These are phyloP conservation scores for Scleromitrula shiraiana DNA, from an alignment of 2,329 filamentous ascomycete genomes.

Conservation along the genomic window DNA sequence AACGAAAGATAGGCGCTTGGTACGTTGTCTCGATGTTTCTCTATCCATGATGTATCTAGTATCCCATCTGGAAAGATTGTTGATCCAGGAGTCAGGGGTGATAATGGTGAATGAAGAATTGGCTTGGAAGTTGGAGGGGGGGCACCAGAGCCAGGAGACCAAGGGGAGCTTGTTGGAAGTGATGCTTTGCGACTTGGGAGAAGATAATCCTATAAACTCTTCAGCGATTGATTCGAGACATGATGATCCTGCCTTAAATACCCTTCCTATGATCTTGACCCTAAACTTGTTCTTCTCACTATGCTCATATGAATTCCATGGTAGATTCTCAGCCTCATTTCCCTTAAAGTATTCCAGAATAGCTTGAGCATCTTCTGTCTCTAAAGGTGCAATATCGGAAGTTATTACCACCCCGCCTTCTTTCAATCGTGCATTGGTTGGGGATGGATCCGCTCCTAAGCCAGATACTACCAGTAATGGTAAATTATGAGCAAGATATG, in stretches of 20 bases:
- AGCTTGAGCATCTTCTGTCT: conserved; percentile 54
- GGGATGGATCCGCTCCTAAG: conserved; percentile 44
- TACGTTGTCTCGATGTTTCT: conserved; percentile 79
- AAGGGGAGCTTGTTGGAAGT: conserved; percentile 31
- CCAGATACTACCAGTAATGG: conserved; percentile 80
- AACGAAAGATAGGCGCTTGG: conserved; percentile 76
- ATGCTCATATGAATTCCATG: conserved; percentile 57
- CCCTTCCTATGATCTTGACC: conserved; percentile 70
- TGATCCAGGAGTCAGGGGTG: conserved; percentile 77
- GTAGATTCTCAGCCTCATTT: conserved; percentile 53
- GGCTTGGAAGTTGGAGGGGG: conserved; percentile 37
- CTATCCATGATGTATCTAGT: conserved; percentile 72
- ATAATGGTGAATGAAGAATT: conserved; percentile 82
- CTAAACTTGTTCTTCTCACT: conserved; percentile 49
- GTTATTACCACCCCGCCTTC: conserved; percentile 47
- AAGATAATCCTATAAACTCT: conserved; percentile 38
- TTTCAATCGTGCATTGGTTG: conserved; percentile 22
- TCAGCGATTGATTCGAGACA: conserved; percentile 22
- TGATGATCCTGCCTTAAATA: conserved; percentile 39
- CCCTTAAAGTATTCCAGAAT: conserved; percentile 59
- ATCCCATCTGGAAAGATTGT: conserved; percentile 83
- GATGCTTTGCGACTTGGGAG: conserved; percentile 50
- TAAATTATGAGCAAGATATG: conserved; percentile 80
- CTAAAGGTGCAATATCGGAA: conserved; percentile 63
- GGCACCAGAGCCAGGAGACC: conserved; percentile 34